Evolutionary conservation across 2,329 filamentous ascomycete genomes (phyloP).

Genomic region (Diaporthe capsici): DNA sequence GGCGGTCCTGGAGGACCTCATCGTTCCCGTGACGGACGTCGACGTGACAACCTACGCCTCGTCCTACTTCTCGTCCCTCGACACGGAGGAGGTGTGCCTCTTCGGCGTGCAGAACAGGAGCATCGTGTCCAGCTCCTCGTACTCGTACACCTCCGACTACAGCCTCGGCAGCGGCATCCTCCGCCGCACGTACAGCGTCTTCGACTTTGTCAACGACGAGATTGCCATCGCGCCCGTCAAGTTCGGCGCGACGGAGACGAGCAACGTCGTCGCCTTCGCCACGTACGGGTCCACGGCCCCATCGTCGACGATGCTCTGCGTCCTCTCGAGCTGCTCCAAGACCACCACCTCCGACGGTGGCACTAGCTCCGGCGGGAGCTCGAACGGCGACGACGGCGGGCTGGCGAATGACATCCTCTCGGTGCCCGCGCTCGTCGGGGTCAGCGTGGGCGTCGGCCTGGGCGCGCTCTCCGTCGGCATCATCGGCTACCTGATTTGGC

Average conservation of each 20-base stretch:
- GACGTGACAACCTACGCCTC: constrained; percentile 8
- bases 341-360: constrained; percentile 6
- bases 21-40: constrained; percentile 43
- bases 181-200: constrained; percentile 51
- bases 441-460: constrained; percentile 34
- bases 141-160: constrained; percentile 30
- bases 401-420: constrained; percentile 17
- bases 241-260: constrained; percentile 42
- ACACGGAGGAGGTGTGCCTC: constrained; percentile 44
- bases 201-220: constrained; percentile 51
- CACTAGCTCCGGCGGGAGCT: background rate
- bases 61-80: background rate
- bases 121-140: constrained; percentile 6
- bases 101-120: constrained; percentile 51
- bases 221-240: constrained; percentile 50
- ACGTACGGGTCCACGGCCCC: constrained; percentile 47
- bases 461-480: constrained; percentile 27
- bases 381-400: background rate
- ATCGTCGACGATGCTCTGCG: constrained; percentile 45
- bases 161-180: constrained; percentile 48
- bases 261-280: constrained; percentile 48
- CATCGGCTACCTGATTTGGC: constrained; percentile 34
- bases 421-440: constrained; percentile 35
- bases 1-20: constrained; percentile 48
- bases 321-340: constrained; percentile 30